These are phyloP conservation scores for Blastosporella zonata DNA, from an alignment of 1,284 basidiomycete species.

Conservation along the genomic window DNA sequence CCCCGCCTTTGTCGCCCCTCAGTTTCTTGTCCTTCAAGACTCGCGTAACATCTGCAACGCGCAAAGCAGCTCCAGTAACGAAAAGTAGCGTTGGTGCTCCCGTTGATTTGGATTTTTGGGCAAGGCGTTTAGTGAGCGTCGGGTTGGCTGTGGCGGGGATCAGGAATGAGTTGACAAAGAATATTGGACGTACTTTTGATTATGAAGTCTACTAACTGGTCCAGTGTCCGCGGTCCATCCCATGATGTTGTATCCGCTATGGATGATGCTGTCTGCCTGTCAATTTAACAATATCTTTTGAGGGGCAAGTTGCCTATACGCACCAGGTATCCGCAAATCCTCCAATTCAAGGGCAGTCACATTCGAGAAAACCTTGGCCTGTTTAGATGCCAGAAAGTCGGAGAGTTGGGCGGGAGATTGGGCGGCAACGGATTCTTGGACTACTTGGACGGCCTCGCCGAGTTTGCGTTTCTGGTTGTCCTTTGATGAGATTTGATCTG, in stretches of 20 bases:
- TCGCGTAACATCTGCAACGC: slow-evolving; percentile 75
- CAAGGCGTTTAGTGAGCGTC: slow-evolving; percentile 61
- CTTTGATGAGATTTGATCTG: slow-evolving; percentile 1
- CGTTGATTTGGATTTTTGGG: slow-evolving; percentile 66
- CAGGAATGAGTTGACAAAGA: slow-evolving; percentile 1
- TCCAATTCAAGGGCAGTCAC: slow-evolving; percentile 69
- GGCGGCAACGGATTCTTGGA: slow-evolving; percentile 50
- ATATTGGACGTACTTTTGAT: slow-evolving; percentile 47
- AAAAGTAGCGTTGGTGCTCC: slow-evolving; percentile 80
- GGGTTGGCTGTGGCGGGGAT: slow-evolving; percentile 52
- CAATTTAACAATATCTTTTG: slow-evolving; percentile 39
- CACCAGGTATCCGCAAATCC: slow-evolving; percentile 72
- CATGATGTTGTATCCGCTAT: slow-evolving; percentile 74
- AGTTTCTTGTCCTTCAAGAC: slow-evolving; percentile 65
- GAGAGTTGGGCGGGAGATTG: slow-evolving; percentile 54
- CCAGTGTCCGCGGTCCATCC: slow-evolving; percentile 65
- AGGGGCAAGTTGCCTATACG: slow-evolving; percentile 13
- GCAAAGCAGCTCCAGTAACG: slow-evolving; percentile 72
- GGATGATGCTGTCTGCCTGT: slow-evolving; percentile 58
- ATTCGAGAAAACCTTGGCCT: slow-evolving; percentile 62
- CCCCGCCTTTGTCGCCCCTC: slow-evolving; percentile 73
- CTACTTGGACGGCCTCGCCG: slow-evolving; percentile 39
- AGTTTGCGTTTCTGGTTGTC: slow-evolving; percentile 59
- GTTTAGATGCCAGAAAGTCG: slow-evolving; percentile 58
- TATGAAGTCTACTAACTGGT: slow-evolving; percentile 71